These are phyloP conservation scores for Serendipita sp. DNA, from an alignment of 768 basidiomycete genomes.

Conservation along the genomic window DNA sequence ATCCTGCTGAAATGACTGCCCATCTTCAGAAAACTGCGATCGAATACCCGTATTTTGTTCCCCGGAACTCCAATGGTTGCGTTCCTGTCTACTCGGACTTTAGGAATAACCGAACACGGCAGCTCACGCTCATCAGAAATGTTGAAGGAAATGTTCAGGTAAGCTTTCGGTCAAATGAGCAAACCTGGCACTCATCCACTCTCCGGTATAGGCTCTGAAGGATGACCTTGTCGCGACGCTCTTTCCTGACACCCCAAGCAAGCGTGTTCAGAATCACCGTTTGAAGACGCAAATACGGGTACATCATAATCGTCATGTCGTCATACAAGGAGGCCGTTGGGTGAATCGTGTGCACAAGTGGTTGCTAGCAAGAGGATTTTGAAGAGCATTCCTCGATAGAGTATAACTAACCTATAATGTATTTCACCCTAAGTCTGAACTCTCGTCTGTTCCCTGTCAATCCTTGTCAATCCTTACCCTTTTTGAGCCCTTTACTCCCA, in stretches of 20 bases:
- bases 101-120: constrained; percentile 45
- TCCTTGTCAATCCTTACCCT: too few species aligned
- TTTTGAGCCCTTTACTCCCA: too few species aligned
- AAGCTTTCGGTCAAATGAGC: constrained; percentile 16
- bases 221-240: constrained; percentile 37
- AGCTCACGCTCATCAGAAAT: constrained; percentile 45
- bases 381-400: neutral
- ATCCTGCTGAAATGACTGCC: neutral
- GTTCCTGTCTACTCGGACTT: constrained; percentile 65
- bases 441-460: too few species aligned
- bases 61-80: constrained; percentile 47
- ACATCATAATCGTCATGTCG: constrained; percentile 36
- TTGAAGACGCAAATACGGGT: constrained; percentile 30
- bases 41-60: constrained; percentile 35
- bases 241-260: constrained; percentile 30
- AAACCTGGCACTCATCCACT: constrained; percentile 5
- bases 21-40: neutral
- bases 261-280: constrained; percentile 23
- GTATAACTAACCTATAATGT: too few species aligned
- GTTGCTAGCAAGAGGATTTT: constrained; percentile 53
- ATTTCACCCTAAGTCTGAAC: too few species aligned
- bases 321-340: constrained; percentile 45
- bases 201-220: constrained; percentile 33
- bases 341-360: constrained; percentile 44
- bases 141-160: constrained; percentile 49